Conservation (phyloP, 2,329 filamentous ascomycete genomes). For the Paecilomyces formosus region DNA sequence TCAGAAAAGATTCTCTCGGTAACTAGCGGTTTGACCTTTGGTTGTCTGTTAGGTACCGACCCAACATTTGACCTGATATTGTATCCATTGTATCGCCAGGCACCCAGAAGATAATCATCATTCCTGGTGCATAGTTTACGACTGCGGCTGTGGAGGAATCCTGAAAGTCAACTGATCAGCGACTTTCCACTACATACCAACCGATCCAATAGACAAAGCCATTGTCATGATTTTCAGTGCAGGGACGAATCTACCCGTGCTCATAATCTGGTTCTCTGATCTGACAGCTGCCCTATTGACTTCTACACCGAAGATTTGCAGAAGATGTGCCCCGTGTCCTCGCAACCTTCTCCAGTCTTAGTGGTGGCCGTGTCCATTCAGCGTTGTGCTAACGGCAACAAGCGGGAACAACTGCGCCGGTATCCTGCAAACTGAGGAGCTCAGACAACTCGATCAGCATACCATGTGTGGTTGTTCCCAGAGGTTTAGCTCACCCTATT, state of each 20-base stretch:
- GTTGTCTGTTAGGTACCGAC: not conserved
- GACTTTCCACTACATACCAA: not conserved
- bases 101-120: no score
- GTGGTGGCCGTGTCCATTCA: not conserved
- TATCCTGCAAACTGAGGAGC: not conserved
- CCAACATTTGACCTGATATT: not conserved
- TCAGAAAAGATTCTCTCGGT: not conserved
- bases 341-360: not conserved
- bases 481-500: not conserved
- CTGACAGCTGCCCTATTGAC: not conserved
- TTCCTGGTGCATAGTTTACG: no score
- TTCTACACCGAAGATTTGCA: not conserved
- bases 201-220: not conserved
- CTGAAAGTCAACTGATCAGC: not conserved
- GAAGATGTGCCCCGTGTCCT: not conserved
- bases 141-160: not conserved
- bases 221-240: not conserved
- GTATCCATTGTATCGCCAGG: not conserved
- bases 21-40: not conserved
- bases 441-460: not conserved
- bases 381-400: not conserved
- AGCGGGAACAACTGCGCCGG: not conserved
- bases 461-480: not conserved
- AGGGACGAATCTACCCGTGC: not conserved
- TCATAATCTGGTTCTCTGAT: not conserved